Conservation (phyloP, 2,329 filamentous ascomycete species). For the Stachybotrys chartarum region DNA sequence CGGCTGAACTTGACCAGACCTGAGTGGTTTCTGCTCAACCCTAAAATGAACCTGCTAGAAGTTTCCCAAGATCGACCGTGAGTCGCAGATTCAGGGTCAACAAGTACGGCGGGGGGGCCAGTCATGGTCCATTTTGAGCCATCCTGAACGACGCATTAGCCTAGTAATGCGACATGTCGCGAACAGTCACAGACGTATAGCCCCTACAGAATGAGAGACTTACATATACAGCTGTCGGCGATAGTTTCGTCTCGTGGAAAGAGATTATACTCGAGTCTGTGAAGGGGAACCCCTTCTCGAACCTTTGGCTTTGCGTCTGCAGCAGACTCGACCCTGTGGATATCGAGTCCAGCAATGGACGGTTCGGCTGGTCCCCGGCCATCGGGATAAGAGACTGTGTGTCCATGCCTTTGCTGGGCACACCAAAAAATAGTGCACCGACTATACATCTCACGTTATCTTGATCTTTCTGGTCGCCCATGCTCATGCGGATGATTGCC, state of each 20-base stretch:
- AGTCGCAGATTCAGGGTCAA: constrained; percentile 12
- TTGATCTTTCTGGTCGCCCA: background rate
- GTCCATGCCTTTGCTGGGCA: constrained; percentile 2
- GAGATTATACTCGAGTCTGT: constrained; percentile 8
- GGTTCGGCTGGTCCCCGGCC: constrained; percentile 1
- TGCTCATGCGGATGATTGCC: background rate
- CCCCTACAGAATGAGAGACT: background rate
- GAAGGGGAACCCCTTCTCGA: constrained; percentile 1
- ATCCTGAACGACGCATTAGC: background rate
- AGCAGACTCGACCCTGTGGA: background rate
- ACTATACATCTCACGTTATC: background rate
- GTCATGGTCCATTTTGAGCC: constrained; percentile 9
- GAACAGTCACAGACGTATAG: constrained; percentile 2
- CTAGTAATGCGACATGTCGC: background rate
- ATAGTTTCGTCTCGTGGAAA: constrained; percentile 14
- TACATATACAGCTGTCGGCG: constrained; percentile 12
- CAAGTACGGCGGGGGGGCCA: constrained; percentile 8
- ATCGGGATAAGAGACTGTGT: background rate
- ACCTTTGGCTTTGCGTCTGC: background rate
- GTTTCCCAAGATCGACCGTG: constrained; percentile 11
- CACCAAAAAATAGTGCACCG: constrained; percentile 2
- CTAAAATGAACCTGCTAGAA: constrained; percentile 9
- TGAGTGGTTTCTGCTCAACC: constrained; percentile 11
- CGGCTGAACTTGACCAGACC: constrained; percentile 14
- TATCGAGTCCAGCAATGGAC: background rate